phyloP scores from a whole-genome alignment of 2,329 filamentous ascomycete genomes.

The Aureobasidium sp. region DNA sequence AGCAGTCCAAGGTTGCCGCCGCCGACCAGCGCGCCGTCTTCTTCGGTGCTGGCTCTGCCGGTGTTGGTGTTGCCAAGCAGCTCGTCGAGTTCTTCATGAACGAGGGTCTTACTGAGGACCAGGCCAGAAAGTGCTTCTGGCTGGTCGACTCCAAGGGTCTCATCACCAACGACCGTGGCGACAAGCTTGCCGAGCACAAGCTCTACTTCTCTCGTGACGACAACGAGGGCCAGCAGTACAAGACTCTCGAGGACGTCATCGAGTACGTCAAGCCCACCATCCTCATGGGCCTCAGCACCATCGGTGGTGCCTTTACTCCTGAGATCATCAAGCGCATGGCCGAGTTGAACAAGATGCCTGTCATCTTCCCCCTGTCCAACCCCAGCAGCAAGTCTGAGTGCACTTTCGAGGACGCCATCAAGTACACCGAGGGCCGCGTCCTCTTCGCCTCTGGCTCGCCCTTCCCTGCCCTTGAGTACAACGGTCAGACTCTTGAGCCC shows the following conservation, averaged over 20 bases:
- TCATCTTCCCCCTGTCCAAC: slow-evolving; percentile 86
- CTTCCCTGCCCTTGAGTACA: slow-evolving; percentile 59
- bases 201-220: slow-evolving; percentile 60
- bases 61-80: slow-evolving; percentile 96
- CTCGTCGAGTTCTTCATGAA: slow-evolving; percentile 95
- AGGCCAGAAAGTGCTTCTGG: slow-evolving; percentile 88
- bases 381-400: slow-evolving; percentile 95
- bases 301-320: slow-evolving; percentile 89
- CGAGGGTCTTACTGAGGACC: slow-evolving; percentile 79
- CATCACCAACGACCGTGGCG: slow-evolving; percentile 85
- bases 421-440: slow-evolving; percentile 81
- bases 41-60: slow-evolving; percentile 89
- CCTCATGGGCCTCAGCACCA: slow-evolving; percentile 88
- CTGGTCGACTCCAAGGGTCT: slow-evolving; percentile 88
- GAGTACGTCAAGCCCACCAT: slow-evolving; percentile 94
- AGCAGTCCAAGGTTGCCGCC: slow-evolving; percentile 74
- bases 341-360: slow-evolving; percentile 61
- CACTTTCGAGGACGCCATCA: slow-evolving; percentile 88
- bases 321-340: slow-evolving; percentile 62
- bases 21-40: slow-evolving; percentile 94
- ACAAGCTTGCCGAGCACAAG: slow-evolving; percentile 83
- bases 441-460: slow-evolving; percentile 95
- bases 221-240: slow-evolving; percentile 60
- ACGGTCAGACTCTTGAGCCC: slow-evolving; percentile 42
- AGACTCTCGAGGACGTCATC: slow-evolving; percentile 80